phyloP scores from a whole-genome alignment of 257 asterid genomes.

The Solanum dulcamara region DNA sequence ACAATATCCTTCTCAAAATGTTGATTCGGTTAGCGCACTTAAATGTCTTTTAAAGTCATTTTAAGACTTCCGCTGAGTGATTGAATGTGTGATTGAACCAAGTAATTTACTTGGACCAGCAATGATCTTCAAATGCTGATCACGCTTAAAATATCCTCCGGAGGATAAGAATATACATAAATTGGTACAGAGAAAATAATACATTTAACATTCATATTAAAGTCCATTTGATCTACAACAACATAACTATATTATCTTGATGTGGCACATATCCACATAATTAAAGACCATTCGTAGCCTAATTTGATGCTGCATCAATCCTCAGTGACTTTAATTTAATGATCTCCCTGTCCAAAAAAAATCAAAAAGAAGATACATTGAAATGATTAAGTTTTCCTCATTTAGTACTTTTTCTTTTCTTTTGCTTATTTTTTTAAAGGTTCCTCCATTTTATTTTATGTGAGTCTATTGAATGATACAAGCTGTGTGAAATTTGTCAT shows the following conservation, averaged over 20 bases:
- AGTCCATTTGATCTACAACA: not conserved
- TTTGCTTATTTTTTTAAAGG: not conserved
- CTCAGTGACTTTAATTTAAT: slow-evolving; percentile 28
- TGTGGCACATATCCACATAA: not conserved
- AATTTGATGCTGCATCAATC: not conserved
- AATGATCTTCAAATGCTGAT: too few species aligned
- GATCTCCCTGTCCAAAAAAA: slow-evolving; percentile 26
- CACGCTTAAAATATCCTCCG: too few species aligned
- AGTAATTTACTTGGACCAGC: too few species aligned
- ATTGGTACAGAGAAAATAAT: too few species aligned
- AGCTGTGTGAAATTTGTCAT: not conserved
- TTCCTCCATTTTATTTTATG: too few species aligned
- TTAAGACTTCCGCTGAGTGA: too few species aligned
- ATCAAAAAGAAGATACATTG: not conserved
- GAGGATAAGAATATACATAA: too few species aligned
- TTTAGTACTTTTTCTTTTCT: not conserved
- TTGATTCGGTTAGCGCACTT: too few species aligned
- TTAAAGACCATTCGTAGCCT: not conserved
- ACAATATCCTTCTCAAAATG: too few species aligned
- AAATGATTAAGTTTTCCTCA: not conserved
- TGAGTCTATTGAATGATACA: too few species aligned
- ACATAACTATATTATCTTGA: not conserved
- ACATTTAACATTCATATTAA: not conserved
- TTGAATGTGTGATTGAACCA: too few species aligned
- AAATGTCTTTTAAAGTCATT: too few species aligned